phyloP scores from a whole-genome alignment of 1,284 basidiomycete genomes.

The Thecaphora frezii region DNA sequence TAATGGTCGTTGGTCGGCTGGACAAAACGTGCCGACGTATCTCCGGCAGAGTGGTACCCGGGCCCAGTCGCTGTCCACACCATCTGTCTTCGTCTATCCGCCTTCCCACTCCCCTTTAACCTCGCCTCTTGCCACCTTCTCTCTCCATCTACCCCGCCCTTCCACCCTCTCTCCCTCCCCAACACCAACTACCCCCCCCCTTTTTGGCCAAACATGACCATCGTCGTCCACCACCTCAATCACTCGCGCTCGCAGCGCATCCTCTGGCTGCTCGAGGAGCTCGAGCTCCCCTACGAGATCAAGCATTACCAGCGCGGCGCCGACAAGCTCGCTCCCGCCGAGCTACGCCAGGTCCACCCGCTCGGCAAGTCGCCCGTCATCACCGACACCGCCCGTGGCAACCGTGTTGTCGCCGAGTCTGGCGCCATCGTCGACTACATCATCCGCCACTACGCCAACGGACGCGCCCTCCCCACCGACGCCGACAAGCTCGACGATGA shows the following conservation, averaged over 20 bases:
- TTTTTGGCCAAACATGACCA: conserved; percentile 19
- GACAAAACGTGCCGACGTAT: no score
- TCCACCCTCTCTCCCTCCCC: no score
- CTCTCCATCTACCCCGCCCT: no score
- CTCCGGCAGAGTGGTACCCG: no score
- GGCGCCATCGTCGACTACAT: conserved; percentile 57
- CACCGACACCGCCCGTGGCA: conserved; percentile 43
- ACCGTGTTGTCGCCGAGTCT: conserved; percentile 51
- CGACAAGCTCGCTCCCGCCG: conserved; percentile 41
- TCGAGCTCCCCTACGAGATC: conserved; percentile 52
- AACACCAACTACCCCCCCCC: not conserved
- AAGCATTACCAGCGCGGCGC: conserved; percentile 48
- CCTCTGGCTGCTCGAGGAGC: conserved; percentile 58
- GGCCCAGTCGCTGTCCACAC: no score
- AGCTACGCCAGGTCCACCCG: conserved; percentile 48
- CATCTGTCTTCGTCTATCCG: no score
- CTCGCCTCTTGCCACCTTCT: no score
- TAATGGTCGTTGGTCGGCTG: no score
- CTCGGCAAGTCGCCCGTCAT: conserved; percentile 56
- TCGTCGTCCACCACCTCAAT: conserved; percentile 54
- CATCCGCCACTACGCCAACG: conserved; percentile 54
- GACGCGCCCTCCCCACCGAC: conserved; percentile 25
- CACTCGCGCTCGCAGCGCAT: conserved; percentile 56
- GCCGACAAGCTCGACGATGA: conserved; percentile 43
- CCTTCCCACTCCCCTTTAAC: no score